phyloP scores from a whole-genome alignment of 2,329 filamentous ascomycete genomes.

The Aspergillus cejpii region DNA sequence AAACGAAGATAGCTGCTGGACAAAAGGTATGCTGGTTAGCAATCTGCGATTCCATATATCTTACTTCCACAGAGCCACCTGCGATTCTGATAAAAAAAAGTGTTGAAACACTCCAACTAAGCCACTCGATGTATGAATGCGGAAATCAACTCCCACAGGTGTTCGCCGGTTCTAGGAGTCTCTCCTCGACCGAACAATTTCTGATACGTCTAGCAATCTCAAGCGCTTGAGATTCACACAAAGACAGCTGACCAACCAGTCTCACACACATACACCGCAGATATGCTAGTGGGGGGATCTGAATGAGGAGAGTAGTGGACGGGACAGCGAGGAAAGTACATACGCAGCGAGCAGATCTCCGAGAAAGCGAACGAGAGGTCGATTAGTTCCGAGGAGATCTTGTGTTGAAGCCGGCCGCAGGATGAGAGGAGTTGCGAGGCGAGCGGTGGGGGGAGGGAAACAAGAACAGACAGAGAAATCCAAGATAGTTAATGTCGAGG shows the following conservation, averaged over 20 bases:
- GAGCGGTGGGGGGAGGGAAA: conserved; percentile 3
- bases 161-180: background rate
- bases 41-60: background rate
- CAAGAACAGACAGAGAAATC: conserved; percentile 1
- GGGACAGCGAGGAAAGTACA: background rate
- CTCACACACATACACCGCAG: background rate
- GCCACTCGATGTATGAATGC: background rate
- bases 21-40: background rate
- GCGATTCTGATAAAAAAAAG: background rate
- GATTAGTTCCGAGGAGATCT: background rate
- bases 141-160: background rate
- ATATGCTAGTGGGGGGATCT: background rate
- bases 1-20: background rate
- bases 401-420: conserved; percentile 1
- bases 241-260: background rate
- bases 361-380: background rate
- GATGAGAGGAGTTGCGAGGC: conserved; percentile 1
- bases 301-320: background rate
- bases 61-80: background rate
- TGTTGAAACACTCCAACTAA: background rate
- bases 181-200: background rate
- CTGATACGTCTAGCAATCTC: background rate
- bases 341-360: background rate
- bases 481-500: background rate
- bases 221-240: background rate